Evolutionary conservation across 2,329 filamentous ascomycete genomes (phyloP), one percentile per base, ranked within the genome.

Genomic region (Teratosphaeria epicoccoides): DNA sequence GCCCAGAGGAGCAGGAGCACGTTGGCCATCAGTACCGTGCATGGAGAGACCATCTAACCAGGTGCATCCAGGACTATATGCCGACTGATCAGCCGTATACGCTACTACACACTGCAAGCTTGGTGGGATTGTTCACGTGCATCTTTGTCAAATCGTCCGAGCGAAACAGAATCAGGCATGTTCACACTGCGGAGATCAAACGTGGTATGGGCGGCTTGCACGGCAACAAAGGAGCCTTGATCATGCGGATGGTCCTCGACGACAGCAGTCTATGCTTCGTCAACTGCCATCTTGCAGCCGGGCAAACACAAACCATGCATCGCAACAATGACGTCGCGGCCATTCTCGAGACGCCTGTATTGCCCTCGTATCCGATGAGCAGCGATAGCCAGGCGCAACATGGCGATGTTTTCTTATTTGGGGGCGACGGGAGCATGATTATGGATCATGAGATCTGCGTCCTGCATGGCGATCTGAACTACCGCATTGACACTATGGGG

Each of bases 11-110:
- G 48, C 84, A 87, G 61, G 89, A 96, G 67, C 72, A 90, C 60
- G 97, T 97, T 88, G 94, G 88, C 68, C 90, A 94, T 60, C 90
- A 96, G 65, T 98, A 98, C 68, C 87, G 93, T 57, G 88, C 94
- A 55, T 98, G 93, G 93, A 81, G 88, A 63, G 89, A 97, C 66
- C 90, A 95, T 66, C 75, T 98, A 25, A 83, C 86, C 40, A 81
- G 87, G 53, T 83, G 82, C 49, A 75, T 98, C 37, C 88, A 95
- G 63, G 88, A 95, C 59, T 83, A 84, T 62, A 87, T 93, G 79
- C 85, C 87, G 0, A 71, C 78, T 6, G 80, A 86, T 50, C 81
- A 89, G 56, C 74, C 87, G 11, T 98, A 97, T 64, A 83, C 88
- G 46, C 78, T 95, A 4, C 75, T 98, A 6, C 89, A 97, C 61